A percentile compares a stretch with the other conserved stretches of the same genome.
These are phyloP conservation scores for Cajanus cajan DNA, from an alignment of 306 rosid species.

Conservation along the genomic window DNA sequence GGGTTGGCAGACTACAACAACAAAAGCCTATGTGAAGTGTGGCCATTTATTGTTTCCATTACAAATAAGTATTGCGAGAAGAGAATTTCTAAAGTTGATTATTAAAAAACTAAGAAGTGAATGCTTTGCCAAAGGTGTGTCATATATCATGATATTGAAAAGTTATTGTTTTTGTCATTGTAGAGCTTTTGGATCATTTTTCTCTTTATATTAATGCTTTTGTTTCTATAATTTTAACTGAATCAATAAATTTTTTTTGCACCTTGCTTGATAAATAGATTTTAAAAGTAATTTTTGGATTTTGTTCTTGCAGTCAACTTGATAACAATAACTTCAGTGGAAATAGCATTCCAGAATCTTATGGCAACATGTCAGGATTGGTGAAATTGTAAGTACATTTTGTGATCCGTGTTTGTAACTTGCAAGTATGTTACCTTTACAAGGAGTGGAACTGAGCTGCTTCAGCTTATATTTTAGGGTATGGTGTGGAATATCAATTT, in stretches of 20 bases:
- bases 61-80: not conserved
- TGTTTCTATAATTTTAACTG: not conserved
- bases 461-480: slow-evolving; percentile 10
- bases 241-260: not conserved
- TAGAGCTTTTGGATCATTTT: not conserved
- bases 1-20: not conserved
- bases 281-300: not conserved
- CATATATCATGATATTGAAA: not conserved
- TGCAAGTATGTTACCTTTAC: not conserved
- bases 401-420: not conserved
- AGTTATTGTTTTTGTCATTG: not conserved
- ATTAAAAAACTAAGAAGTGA: not conserved
- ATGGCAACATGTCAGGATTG: slow-evolving; percentile 52
- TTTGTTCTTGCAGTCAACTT: slow-evolving; percentile 67
- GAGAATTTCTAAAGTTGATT: not conserved
- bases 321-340: slow-evolving; percentile 87
- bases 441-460: not conserved
- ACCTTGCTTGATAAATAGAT: not conserved
- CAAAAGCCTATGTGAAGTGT: not conserved
- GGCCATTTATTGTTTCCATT: not conserved
- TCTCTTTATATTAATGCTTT: not conserved
- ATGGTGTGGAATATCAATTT: not conserved
- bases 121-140: not conserved
- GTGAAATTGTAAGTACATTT: slow-evolving; percentile 71
- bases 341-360: slow-evolving; percentile 67